phyloP scores from a whole-genome alignment of 192 early-diverging fungal species.

The Podila clonocystis region DNA sequence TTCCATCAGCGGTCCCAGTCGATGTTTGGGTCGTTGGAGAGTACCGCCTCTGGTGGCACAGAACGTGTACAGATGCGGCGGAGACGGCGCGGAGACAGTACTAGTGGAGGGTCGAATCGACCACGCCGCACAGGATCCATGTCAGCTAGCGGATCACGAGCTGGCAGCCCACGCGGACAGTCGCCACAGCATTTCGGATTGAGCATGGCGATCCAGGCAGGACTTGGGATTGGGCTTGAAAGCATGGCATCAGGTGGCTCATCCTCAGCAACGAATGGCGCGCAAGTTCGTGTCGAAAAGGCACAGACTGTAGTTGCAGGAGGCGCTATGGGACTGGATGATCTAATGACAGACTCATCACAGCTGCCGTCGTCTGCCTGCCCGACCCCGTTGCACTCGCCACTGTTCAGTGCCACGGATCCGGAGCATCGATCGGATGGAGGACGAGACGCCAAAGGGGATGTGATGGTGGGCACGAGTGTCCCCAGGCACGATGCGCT shows the following conservation, averaged over 20 bases:
- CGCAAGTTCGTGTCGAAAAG: background rate
- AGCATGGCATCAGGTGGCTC: background rate
- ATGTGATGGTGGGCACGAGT: background rate
- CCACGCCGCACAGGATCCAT: background rate
- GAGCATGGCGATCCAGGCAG: constrained; percentile 10
- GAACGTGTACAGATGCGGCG: background rate
- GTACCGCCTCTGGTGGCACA: background rate
- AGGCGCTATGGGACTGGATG: constrained; percentile 3
- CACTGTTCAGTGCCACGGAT: constrained; percentile 49
- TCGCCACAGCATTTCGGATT: background rate
- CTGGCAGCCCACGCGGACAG: background rate
- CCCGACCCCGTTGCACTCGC: constrained; percentile 53
- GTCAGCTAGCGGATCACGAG: background rate
- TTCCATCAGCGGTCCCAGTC: constrained; percentile 8
- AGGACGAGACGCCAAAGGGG: background rate
- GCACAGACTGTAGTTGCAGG: background rate
- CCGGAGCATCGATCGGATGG: constrained; percentile 13
- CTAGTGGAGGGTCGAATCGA: background rate
- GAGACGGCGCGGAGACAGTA: background rate
- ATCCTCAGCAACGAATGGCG: background rate
- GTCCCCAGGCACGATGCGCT: constrained; percentile 8
- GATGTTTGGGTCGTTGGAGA: constrained; percentile 1
- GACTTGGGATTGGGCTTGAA: constrained; percentile 19
- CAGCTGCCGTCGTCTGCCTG: constrained; percentile 56
- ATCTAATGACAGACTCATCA: constrained; percentile 44